These are phyloP conservation scores for Lyophyllum semitale DNA, from an alignment of 768 basidiomycete genomes.

Conservation along the genomic window DNA sequence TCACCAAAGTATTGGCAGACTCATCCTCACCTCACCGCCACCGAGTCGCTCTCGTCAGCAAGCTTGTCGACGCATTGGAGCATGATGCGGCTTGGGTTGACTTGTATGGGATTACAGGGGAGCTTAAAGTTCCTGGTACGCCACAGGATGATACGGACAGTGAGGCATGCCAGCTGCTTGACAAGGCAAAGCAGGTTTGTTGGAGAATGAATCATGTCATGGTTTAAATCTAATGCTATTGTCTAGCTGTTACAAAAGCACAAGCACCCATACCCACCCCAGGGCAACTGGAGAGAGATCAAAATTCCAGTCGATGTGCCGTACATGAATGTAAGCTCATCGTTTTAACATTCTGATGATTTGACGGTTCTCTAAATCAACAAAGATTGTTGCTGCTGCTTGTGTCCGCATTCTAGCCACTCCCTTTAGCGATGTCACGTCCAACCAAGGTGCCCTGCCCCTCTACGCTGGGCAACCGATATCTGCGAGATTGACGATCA, in stretches of 20 bases:
- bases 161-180: constrained; percentile 29
- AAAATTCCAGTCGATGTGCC: constrained; percentile 88
- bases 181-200: constrained; percentile 33
- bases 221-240: background rate
- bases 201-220: background rate
- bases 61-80: constrained; percentile 61
- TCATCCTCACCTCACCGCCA: constrained; percentile 33
- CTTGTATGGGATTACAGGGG: constrained; percentile 69
- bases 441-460: constrained; percentile 31
- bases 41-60: constrained; percentile 46
- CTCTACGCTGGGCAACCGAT: constrained; percentile 90
- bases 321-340: constrained; percentile 64
- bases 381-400: constrained; percentile 68
- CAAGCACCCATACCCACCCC: constrained; percentile 37
- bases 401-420: constrained; percentile 49
- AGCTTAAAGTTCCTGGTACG: constrained; percentile 58
- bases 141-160: constrained; percentile 29
- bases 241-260: constrained; percentile 44
- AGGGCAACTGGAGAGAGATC: constrained; percentile 70
- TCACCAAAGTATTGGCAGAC: constrained; percentile 42
- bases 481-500: constrained; percentile 63
- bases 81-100: constrained; percentile 68
- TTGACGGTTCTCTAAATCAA: constrained; percentile 3
- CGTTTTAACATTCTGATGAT: constrained; percentile 2
- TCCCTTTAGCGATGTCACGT: constrained; percentile 36